Percentiles rank a stretch among this genome's conserved stretches.
phyloP scores from a whole-genome alignment of 345 rosid species.

The Corchorus capsularis region DNA sequence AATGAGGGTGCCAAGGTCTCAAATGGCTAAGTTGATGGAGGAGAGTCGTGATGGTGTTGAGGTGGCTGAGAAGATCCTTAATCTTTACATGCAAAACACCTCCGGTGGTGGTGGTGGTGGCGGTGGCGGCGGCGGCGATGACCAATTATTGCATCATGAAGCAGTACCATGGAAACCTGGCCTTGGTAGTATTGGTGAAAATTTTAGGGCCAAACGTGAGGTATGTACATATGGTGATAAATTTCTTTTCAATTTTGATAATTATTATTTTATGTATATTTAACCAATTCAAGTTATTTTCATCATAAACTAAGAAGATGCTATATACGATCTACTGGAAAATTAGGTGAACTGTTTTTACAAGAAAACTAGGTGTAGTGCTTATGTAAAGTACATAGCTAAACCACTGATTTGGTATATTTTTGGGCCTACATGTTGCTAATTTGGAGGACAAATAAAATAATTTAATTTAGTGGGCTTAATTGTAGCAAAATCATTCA shows the following conservation, averaged over 20 bases:
- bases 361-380: not conserved
- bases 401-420: not conserved
- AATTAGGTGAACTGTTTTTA: not conserved
- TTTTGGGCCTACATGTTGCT: not conserved
- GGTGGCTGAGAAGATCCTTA: conserved; percentile 69
- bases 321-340: not conserved
- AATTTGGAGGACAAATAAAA: not conserved
- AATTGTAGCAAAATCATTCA: not conserved
- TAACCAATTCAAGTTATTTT: not conserved
- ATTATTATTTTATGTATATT: not conserved
- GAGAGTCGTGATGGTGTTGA: conserved; percentile 65
- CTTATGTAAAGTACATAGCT: not conserved
- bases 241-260: not conserved
- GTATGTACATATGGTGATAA: conserved; percentile 20
- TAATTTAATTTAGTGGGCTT: not conserved
- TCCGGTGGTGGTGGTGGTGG: not conserved
- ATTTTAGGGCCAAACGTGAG: conserved; percentile 36
- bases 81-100: conserved; percentile 42
- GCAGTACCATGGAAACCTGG: conserved; percentile 10
- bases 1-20: conserved; percentile 68
- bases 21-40: conserved; percentile 65
- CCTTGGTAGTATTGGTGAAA: conserved; percentile 6
- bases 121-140: conserved; percentile 4
- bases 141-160: not conserved
- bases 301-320: not conserved